These are phyloP conservation scores for Diplodia sapinea DNA, from an alignment of 2,329 filamentous ascomycete species.

Conservation along the genomic window DNA sequence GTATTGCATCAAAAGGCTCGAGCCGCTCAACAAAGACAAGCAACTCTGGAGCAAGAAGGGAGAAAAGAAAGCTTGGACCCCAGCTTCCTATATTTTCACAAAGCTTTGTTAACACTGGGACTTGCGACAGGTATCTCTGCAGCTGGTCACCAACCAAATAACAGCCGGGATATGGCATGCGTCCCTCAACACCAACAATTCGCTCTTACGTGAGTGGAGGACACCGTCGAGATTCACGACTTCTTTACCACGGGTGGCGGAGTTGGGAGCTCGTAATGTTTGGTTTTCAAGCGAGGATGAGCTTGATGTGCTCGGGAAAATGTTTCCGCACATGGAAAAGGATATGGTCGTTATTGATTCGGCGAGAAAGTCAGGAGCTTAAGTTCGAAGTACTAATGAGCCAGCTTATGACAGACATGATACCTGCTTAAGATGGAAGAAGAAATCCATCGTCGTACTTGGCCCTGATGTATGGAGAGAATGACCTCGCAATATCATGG, in stretches of 20 bases:
- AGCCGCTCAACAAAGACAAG: background rate
- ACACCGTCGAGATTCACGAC: background rate
- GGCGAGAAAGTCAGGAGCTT: background rate
- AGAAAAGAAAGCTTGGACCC: background rate
- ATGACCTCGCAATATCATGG: too few relatives aligned
- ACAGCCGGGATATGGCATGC: background rate
- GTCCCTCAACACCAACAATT: background rate
- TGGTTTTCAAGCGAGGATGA: background rate
- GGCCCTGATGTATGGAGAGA: too few relatives aligned
- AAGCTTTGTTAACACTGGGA: background rate
- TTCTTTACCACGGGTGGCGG: background rate
- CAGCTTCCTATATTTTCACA: background rate
- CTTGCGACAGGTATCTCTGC: background rate
- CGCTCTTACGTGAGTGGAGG: background rate
- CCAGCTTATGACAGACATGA: too few relatives aligned
- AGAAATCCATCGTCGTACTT: background rate
- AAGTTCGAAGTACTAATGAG: background rate
- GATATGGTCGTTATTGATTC: background rate
- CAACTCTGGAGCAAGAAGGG: background rate
- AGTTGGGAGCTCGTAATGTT: background rate
- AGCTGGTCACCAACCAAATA: background rate
- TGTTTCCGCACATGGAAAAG: background rate
- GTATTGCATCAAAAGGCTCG: background rate
- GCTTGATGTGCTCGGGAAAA: background rate
- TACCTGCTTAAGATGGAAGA: background rate